Base-by-base conservation (phyloP, 2,329 filamentous ascomycete species). In the Aspergillus sp. region DNA sequence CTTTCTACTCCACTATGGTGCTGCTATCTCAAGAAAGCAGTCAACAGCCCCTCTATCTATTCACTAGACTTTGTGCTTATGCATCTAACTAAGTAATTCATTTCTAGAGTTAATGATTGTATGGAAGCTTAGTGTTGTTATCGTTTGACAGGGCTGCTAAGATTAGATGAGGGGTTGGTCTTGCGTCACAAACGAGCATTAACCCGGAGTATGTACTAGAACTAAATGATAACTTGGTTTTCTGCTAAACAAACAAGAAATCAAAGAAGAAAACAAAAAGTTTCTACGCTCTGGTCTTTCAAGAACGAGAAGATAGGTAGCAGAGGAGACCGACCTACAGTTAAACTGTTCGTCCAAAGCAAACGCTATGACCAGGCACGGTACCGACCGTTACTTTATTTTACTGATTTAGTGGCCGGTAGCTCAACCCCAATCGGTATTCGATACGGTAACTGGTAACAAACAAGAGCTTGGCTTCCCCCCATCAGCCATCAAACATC, bases 101-200 rank as follows among this genome's bases (percentile, higher is more conserved):
- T 37, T n/a, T n/a, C 12, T n/a, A n/a, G 35, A 6, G 4, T 15
- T 37, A n/a, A 37, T 14, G 35, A 37, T 37, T n/a, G 15, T 37
- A 37, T 7, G 35, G 35, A n/a, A 31, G 27, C 9, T 11, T 31
- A 9, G 27, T 14, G 33, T 37, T 37, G 14, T 15, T 37, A 37
- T 37, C 15, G 15, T 7, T 33, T 37, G 35, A 37, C 35, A 37
- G 35, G 35, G 35, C 35, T 15, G 49, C 40, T 24, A n/a, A 33
- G 52, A 54, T 46, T 19, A 24, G 51, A 53, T 45, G 52, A 47
- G 52, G 52, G 52, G 52, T 17, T 53, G 51, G 12, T 31, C n/a
- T 24, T 17, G 17, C 27, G 51, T 45, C 40, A 46, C 41, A 52
- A 43, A 23, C 19, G 41, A 21, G 19, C 41, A 23, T 24, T 23